Percentiles rank a stretch among this genome's conserved stretches.
Conservation (phyloP, 140 eudicot genomes). For the Flaveria floridana region DNA sequence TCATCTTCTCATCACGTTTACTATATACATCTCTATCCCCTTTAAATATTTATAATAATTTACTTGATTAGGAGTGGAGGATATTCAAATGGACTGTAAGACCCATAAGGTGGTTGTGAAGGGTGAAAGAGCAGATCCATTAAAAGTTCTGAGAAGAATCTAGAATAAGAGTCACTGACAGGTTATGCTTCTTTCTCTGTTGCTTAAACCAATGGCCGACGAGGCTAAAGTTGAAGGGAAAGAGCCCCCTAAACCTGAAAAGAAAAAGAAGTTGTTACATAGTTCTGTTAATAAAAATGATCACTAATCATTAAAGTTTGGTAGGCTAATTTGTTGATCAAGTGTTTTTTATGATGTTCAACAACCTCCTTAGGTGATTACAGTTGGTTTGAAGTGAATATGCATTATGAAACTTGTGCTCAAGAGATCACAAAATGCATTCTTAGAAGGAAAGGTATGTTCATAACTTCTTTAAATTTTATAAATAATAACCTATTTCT, state of each 20-base stretch:
- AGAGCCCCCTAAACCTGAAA: conserved; percentile 57
- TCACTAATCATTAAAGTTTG: background rate
- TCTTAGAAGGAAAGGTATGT: conserved; percentile 69
- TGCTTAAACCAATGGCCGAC: conserved; percentile 69
- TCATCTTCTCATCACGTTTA: conserved; percentile 16
- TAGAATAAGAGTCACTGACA: conserved; percentile 89
- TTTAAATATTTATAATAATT: conserved; percentile 12
- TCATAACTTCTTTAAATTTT: background rate
- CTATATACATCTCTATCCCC: background rate
- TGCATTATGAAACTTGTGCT: conserved; percentile 97
- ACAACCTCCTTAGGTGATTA: conserved; percentile 80
- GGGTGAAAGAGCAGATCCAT: conserved; percentile 95
- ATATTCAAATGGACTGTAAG: conserved; percentile 80
- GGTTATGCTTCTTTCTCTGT: conserved; percentile 73
- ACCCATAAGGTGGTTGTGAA: conserved; percentile 83
- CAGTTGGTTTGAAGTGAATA: conserved; percentile 71
- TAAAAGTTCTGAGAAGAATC: conserved; percentile 69
- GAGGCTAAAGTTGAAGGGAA: conserved; percentile 56
- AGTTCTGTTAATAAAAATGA: background rate
- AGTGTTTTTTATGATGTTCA: conserved; percentile 25
- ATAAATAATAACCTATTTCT: too few relatives aligned
- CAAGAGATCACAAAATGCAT: conserved; percentile 82
- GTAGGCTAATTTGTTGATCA: background rate
- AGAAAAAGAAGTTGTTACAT: conserved; percentile 61
- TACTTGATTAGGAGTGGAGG: conserved; percentile 67